phyloP scores from a whole-genome alignment of 768 basidiomycete genomes.

The Amanita phalloides region DNA sequence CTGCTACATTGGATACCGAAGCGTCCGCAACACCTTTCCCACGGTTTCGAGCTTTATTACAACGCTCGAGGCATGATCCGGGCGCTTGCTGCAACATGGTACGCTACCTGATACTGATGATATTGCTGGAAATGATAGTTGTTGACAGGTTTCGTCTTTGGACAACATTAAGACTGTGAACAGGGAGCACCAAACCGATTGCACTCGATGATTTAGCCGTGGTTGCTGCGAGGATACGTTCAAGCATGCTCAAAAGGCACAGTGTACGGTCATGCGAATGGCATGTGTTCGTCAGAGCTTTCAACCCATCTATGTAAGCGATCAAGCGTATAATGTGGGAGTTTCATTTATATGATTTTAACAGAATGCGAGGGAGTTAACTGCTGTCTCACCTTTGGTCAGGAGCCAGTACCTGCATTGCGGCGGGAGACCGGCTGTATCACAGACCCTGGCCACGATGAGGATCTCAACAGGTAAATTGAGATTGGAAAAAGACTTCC shows the following conservation, averaged over 20 bases:
- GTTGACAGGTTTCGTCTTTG: slow-evolving; percentile 59
- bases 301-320: too few species aligned
- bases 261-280: not conserved
- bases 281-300: slow-evolving; percentile 29
- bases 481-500: slow-evolving; percentile 50
- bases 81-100: slow-evolving; percentile 52
- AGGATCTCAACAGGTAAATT: slow-evolving; percentile 28
- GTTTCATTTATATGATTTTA: not conserved
- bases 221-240: slow-evolving; percentile 76
- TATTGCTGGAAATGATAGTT: not conserved
- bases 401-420: slow-evolving; percentile 68
- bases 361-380: slow-evolving; percentile 78
- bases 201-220: slow-evolving; percentile 90
- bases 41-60: too few species aligned
- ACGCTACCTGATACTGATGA: slow-evolving; percentile 7
- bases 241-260: slow-evolving; percentile 38
- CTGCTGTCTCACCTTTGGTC: slow-evolving; percentile 69
- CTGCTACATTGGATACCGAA: too few species aligned
- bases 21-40: too few species aligned
- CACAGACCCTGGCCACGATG: slow-evolving; percentile 31
- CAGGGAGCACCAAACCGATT: slow-evolving; percentile 57
- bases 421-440: slow-evolving; percentile 28
- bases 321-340: too few species aligned
- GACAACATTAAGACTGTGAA: slow-evolving; percentile 68
- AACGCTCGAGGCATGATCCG: too few species aligned